Evolutionary conservation across 2,329 filamentous ascomycete genomes (phyloP).

Genomic region (Monascus ruber): DNA sequence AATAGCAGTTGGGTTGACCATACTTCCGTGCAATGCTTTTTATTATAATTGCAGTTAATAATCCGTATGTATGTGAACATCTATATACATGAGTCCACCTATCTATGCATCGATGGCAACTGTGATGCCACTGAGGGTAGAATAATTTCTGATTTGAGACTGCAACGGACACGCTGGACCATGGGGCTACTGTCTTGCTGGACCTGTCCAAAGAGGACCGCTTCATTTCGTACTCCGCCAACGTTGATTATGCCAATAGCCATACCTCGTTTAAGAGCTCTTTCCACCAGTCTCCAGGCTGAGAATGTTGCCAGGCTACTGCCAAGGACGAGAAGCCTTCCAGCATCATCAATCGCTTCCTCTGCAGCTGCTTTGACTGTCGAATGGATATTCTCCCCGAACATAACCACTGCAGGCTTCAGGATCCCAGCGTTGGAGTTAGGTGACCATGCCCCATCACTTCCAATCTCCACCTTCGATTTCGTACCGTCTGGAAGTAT

Average conservation of each 20-base stretch:
- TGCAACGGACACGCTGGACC: conserved; percentile 30
- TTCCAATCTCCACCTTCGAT: conserved; percentile 56
- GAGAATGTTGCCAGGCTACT: conserved; percentile 92
- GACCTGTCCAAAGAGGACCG: conserved; percentile 26
- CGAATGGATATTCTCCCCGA: conserved; percentile 72
- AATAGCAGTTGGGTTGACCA: too few relatives aligned
- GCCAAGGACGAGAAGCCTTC: conserved; percentile 66
- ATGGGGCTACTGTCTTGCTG: conserved; percentile 9
- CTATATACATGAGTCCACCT: background rate
- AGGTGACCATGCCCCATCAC: conserved; percentile 65
- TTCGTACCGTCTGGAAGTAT: conserved; percentile 42
- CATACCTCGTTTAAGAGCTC: conserved; percentile 70
- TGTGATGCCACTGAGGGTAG: conserved; percentile 28
- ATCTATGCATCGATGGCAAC: conserved; percentile 6
- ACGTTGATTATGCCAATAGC: conserved; percentile 81
- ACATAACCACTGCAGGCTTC: conserved; percentile 93
- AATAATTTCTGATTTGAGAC: conserved; percentile 29
- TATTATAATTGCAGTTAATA: too few relatives aligned
- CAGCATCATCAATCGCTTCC: conserved; percentile 63
- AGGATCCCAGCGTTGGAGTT: conserved; percentile 63
- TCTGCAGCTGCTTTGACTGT: conserved; percentile 67
- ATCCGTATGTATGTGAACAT: too few relatives aligned
- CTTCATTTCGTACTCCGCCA: conserved; percentile 37
- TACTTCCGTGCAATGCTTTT: too few relatives aligned
- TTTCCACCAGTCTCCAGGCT: conserved; percentile 78